Percentiles rank a stretch among this genome's conserved stretches.
phyloP scores from a whole-genome alignment of 1,284 basidiomycete species.

The Ceratobasidium sp. region DNA sequence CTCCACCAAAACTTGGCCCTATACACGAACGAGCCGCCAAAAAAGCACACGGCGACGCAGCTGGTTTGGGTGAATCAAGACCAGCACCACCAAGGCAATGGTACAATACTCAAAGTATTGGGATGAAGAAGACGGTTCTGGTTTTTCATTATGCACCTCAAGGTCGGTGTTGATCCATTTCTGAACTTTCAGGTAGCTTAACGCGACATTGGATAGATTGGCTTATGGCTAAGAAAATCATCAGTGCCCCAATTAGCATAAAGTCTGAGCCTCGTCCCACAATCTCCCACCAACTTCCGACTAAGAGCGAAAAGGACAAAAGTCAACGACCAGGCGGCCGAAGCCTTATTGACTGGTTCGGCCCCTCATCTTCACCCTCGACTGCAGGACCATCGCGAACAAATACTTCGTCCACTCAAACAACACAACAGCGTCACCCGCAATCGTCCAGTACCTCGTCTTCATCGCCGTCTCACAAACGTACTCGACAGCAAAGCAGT shows the following conservation, averaged over 20 bases:
- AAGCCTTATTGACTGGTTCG: constrained; percentile 30
- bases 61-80: constrained; percentile 11
- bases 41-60: constrained; percentile 40
- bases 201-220: too few species aligned
- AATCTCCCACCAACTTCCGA: background rate
- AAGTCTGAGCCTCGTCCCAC: constrained; percentile 9
- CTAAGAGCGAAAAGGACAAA: constrained; percentile 22
- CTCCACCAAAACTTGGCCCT: constrained; percentile 26
- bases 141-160: constrained; percentile 43
- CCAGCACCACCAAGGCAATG: constrained; percentile 29
- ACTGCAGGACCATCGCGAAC: constrained; percentile 24
- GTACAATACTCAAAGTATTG: constrained; percentile 41
- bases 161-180: too few species aligned
- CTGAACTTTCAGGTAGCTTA: too few species aligned
- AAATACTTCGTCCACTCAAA: background rate
- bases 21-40: constrained; percentile 42
- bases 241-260: constrained; percentile 25
- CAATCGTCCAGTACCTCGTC: background rate
- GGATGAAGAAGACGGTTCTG: constrained; percentile 41
- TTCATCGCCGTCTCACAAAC: constrained; percentile 19
- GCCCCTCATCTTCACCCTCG: constrained; percentile 12
- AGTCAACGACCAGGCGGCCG: background rate
- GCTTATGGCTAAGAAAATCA: constrained; percentile 41
- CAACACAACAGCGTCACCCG: background rate
- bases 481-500: constrained; percentile 5